Evolutionary conservation across 129 eudicot genomes (phyloP).

Genomic region (Tanacetum coccineum): DNA sequence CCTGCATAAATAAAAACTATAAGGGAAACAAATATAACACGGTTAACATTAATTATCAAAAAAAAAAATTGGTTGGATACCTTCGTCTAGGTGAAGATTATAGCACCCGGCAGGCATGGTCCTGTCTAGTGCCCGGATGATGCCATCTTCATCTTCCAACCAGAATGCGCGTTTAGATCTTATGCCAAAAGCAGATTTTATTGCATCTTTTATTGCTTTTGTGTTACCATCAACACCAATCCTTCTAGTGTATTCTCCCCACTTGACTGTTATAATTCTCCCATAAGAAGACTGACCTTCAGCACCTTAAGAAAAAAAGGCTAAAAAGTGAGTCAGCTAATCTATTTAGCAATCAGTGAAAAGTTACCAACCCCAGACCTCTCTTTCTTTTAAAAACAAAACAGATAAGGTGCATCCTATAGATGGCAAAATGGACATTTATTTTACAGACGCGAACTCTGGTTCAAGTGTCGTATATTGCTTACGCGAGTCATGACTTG

Average conservation of each 20-base stretch:
- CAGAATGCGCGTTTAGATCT: constrained; percentile 46
- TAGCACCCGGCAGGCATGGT: not conserved
- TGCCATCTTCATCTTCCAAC: constrained; percentile 47
- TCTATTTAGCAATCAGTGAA: not conserved
- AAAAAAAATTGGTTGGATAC: not conserved
- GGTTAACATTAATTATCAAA: not conserved
- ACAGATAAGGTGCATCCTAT: not conserved
- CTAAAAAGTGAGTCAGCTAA: not conserved
- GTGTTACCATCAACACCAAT: constrained; percentile 44
- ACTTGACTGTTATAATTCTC: constrained; percentile 45
- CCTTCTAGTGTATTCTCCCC: constrained; percentile 54
- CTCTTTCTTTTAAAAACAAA: not conserved
- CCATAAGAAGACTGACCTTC: constrained; percentile 48
- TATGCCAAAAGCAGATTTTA: constrained; percentile 46
- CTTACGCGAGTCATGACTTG: not conserved
- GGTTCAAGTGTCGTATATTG: not conserved
- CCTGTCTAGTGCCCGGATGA: constrained; percentile 40
- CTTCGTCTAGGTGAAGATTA: too few species aligned
- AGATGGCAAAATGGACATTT: not conserved
- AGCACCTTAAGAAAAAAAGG: constrained; percentile 28
- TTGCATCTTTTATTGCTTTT: constrained; percentile 46
- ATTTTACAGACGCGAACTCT: not conserved
- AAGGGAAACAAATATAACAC: not conserved
- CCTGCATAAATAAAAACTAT: constrained; percentile 26
- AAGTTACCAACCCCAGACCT: not conserved